Percentiles rank a stretch among this genome's conserved stretches.
Evolutionary conservation across 768 basidiomycete genomes (phyloP).

Genomic region (Russula emetica): DNA sequence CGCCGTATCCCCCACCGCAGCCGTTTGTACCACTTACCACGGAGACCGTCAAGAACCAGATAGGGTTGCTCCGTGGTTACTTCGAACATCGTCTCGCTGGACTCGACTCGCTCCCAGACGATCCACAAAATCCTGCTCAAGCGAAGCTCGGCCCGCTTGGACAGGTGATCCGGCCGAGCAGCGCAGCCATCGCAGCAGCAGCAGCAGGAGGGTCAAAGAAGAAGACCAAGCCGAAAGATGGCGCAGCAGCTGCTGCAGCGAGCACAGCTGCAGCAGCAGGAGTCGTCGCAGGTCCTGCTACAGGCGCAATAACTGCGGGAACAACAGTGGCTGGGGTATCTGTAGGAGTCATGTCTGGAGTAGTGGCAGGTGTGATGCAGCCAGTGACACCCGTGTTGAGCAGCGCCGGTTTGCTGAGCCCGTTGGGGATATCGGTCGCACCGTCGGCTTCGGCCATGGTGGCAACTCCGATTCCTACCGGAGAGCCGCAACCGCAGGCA

Average conservation of each 20-base stretch:
- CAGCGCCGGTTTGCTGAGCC: conserved; percentile 11
- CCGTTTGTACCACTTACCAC: conserved; percentile 70
- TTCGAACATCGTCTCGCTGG: conserved; percentile 55
- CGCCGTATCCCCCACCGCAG: conserved; percentile 81
- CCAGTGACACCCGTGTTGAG: conserved; percentile 6
- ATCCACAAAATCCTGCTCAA: conserved; percentile 52
- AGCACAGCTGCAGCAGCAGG: not conserved
- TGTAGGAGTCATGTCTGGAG: not conserved
- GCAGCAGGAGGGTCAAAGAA: conserved; percentile 56
- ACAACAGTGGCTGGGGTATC: not conserved
- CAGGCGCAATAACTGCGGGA: not conserved
- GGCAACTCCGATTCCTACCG: not conserved
- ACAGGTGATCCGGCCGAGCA: conserved; percentile 56
- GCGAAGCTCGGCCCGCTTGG: conserved; percentile 77
- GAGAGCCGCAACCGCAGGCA: conserved; percentile 1
- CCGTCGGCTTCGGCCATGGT: not conserved
- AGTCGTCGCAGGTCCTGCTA: not conserved
- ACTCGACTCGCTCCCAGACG: conserved; percentile 54
- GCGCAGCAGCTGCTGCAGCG: not conserved
- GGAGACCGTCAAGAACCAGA: conserved; percentile 66
- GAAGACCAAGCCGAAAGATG: conserved; percentile 40
- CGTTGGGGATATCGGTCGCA: not conserved
- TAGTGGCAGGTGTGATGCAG: not conserved
- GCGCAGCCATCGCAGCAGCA: conserved; percentile 38
- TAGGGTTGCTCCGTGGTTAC: conserved; percentile 77